Evolutionary conservation across 2,329 filamentous ascomycete species (phyloP).

Genomic region (Aspergillus ochraceoroseus): DNA sequence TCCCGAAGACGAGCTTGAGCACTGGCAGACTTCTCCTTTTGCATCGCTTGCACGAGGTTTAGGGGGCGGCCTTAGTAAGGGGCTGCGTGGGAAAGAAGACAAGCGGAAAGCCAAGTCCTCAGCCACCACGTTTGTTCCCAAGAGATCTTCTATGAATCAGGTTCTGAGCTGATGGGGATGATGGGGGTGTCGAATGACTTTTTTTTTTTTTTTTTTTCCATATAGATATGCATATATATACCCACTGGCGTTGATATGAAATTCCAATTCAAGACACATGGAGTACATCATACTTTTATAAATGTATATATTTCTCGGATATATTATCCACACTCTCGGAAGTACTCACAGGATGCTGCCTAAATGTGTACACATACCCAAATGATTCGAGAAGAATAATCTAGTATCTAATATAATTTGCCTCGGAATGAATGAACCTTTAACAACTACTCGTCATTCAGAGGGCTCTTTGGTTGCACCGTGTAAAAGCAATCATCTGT

Average conservation of each 20-base stretch:
- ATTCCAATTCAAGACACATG: no score
- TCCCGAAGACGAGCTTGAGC: conserved; percentile 33
- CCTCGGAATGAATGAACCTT: no score
- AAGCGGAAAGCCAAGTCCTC: conserved; percentile 24
- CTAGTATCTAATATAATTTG: no score
- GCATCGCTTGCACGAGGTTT: conserved; percentile 41
- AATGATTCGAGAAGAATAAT: no score
- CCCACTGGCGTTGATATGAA: not conserved
- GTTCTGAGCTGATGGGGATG: conserved; percentile 21
- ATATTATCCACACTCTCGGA: no score
- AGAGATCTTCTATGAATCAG: conserved; percentile 25
- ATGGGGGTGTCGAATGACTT: not conserved
- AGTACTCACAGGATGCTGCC: no score
- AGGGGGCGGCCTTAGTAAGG: conserved; percentile 42
- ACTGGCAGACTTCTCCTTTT: conserved; percentile 38
- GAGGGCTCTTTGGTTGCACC: no score
- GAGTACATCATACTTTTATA: no score
- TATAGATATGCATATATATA: conserved; percentile 6
- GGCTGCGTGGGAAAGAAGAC: conserved; percentile 33
- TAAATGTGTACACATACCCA: no score
- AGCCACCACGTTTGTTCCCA: conserved; percentile 20
- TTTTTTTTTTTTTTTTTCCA: conserved; percentile 3
- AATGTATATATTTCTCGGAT: no score
- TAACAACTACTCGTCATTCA: no score
- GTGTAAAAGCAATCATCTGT: no score